Conservation (phyloP, 1,139 yeast genomes). For the Torulaspora pretoriensis region DNA sequence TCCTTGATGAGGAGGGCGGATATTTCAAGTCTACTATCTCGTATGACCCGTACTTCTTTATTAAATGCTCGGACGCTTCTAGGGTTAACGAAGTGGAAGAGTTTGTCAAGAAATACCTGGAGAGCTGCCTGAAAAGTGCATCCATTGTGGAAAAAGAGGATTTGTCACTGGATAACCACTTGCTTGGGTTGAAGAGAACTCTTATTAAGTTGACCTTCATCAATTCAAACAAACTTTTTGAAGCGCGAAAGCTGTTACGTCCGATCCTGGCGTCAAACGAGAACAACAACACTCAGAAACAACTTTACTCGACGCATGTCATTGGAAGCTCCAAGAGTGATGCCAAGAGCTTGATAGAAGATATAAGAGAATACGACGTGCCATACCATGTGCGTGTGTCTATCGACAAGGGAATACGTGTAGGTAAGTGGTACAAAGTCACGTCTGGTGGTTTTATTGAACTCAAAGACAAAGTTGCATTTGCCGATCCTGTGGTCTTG, state of each 20-base stretch:
- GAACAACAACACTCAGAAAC: constrained; percentile 59
- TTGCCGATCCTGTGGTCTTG: constrained; percentile 95
- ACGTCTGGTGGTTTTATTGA: constrained; percentile 56
- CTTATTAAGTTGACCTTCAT: constrained; percentile 69
- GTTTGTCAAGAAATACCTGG: constrained; percentile 64
- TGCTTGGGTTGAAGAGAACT: constrained; percentile 67
- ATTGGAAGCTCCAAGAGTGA: constrained; percentile 39
- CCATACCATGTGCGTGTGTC: constrained; percentile 96
- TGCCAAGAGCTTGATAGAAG: constrained; percentile 65
- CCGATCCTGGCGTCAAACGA: constrained; percentile 73
- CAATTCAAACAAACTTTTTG: constrained; percentile 67
- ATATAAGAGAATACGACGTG: constrained; percentile 89
- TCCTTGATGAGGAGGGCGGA: constrained; percentile 97
- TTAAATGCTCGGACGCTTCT: constrained; percentile 64
- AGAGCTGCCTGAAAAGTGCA: constrained; percentile 55
- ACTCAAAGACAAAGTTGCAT: constrained; percentile 71
- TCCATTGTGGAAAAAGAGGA: constrained; percentile 68
- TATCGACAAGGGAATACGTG: constrained; percentile 78
- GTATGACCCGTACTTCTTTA: constrained; percentile 82
- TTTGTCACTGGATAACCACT: constrained; percentile 74
- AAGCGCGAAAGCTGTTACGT: constrained; percentile 62
- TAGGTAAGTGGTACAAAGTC: constrained; percentile 94
- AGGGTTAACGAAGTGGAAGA: constrained; percentile 70
- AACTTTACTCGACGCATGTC: constrained; percentile 46
- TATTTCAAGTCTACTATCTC: constrained; percentile 80